Conservation (phyloP, 345 rosid species). For the Acer campestre region DNA sequence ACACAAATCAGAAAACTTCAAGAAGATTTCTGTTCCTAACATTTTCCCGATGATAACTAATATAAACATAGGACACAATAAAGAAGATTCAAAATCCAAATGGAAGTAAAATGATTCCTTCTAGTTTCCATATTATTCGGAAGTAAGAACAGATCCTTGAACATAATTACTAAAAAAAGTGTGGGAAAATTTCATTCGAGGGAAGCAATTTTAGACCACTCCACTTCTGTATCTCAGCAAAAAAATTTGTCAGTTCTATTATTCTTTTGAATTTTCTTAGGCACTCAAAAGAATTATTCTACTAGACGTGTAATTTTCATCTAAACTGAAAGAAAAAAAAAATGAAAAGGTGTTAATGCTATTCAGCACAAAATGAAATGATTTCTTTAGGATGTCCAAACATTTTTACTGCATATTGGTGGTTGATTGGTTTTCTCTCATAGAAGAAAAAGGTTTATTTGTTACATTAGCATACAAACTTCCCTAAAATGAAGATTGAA, state of each 20-base stretch:
- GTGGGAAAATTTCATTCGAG: background rate
- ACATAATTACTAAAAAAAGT: background rate
- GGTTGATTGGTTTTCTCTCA: background rate
- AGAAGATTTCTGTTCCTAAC: background rate
- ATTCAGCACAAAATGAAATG: background rate
- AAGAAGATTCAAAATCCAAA: background rate
- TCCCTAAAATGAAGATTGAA: background rate
- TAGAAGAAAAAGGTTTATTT: background rate
- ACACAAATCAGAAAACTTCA: background rate
- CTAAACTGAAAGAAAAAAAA: background rate
- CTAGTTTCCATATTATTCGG: background rate
- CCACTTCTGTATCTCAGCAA: background rate
- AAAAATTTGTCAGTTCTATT: background rate
- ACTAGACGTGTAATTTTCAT: background rate
- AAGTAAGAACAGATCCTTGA: background rate
- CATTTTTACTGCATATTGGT: background rate
- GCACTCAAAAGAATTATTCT: background rate
- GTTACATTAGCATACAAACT: background rate
- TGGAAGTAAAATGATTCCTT: conserved; percentile 1
- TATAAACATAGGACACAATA: background rate
- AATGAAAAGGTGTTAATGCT: background rate
- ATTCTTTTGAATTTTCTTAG: background rate
- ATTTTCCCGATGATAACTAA: background rate
- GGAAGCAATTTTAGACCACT: background rate
- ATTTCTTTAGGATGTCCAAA: background rate